These are phyloP conservation scores for Trichoderma virens DNA, from an alignment of 495 filamentous ascomycete genomes.

Conservation along the genomic window DNA sequence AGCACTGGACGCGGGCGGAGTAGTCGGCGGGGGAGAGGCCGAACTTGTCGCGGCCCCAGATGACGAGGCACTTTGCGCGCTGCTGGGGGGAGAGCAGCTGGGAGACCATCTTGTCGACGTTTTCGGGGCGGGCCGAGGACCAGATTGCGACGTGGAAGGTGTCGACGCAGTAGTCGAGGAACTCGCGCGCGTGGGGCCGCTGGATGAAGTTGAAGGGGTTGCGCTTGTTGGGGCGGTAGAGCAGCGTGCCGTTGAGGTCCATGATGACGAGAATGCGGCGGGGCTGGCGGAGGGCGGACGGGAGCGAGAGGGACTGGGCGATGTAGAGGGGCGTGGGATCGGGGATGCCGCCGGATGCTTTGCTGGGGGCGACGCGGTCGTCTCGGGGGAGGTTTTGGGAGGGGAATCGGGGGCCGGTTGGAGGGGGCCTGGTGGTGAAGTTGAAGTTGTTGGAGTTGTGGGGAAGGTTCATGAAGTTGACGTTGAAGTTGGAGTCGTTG, in stretches of 20 bases:
- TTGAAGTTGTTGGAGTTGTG: background rate
- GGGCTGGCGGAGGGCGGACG: conserved; percentile 18
- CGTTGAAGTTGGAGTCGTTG: background rate
- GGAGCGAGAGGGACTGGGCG: conserved; percentile 15
- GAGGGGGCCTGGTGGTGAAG: background rate
- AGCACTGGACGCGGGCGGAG: conserved; percentile 66
- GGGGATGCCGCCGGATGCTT: conserved; percentile 43
- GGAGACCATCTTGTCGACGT: conserved; percentile 55
- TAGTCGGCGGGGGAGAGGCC: conserved; percentile 57
- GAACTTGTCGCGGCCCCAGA: conserved; percentile 78
- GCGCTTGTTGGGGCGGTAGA: conserved; percentile 53
- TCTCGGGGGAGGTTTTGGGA: conserved; percentile 12
- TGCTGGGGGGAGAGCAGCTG: conserved; percentile 39
- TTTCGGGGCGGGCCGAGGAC: conserved; percentile 72
- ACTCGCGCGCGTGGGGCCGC: conserved; percentile 54
- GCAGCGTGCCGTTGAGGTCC: conserved; percentile 87
- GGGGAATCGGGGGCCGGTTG: background rate
- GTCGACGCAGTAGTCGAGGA: conserved; percentile 58
- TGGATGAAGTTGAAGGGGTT: conserved; percentile 43
- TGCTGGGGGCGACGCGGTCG: conserved; percentile 25
- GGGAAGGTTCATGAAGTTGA: background rate
- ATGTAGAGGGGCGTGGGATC: conserved; percentile 36
- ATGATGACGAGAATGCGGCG: conserved; percentile 66
- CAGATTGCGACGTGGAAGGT: conserved; percentile 79
- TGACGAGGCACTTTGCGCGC: conserved; percentile 41